These are phyloP conservation scores for Arthrocladium fulminans DNA, from an alignment of 2,329 filamentous ascomycete genomes.

Conservation along the genomic window DNA sequence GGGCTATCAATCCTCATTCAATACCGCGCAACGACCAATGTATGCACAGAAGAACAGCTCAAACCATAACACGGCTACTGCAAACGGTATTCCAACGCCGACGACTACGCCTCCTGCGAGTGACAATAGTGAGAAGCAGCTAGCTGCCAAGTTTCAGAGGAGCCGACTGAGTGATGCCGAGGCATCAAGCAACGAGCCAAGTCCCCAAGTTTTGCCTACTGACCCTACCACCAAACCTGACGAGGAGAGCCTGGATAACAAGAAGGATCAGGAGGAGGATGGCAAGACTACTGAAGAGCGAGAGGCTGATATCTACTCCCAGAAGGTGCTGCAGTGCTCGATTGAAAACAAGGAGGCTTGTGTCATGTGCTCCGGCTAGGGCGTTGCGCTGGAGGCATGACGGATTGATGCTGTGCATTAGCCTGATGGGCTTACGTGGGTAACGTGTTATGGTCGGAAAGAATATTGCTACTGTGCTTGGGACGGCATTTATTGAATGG, in stretches of 20 bases:
- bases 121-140: conserved; percentile 44
- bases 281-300: conserved; percentile 61
- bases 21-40: conserved; percentile 58
- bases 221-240: conserved; percentile 55
- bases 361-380: conserved; percentile 91
- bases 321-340: conserved; percentile 84
- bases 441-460: conserved; percentile 1
- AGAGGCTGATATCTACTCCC: conserved; percentile 89
- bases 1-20: conserved; percentile 49
- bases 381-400: not conserved
- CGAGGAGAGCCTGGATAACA: conserved; percentile 50
- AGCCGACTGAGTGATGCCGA: conserved; percentile 65
- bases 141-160: conserved; percentile 24
- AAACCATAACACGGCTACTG: conserved; percentile 26
- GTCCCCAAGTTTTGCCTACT: conserved; percentile 66
- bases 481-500: not conserved
- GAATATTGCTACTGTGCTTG: not conserved
- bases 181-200: conserved; percentile 57
- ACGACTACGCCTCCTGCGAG: conserved; percentile 55
- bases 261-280: conserved; percentile 63
- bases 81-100: conserved; percentile 60
- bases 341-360: conserved; percentile 95
- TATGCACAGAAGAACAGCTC: conserved; percentile 46
- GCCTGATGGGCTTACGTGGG: not conserved
- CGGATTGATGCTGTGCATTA: conserved; percentile 3